Base-by-base conservation (phyloP, 73 alveolate genomes). In the Paramecium sexaurelia region DNA sequence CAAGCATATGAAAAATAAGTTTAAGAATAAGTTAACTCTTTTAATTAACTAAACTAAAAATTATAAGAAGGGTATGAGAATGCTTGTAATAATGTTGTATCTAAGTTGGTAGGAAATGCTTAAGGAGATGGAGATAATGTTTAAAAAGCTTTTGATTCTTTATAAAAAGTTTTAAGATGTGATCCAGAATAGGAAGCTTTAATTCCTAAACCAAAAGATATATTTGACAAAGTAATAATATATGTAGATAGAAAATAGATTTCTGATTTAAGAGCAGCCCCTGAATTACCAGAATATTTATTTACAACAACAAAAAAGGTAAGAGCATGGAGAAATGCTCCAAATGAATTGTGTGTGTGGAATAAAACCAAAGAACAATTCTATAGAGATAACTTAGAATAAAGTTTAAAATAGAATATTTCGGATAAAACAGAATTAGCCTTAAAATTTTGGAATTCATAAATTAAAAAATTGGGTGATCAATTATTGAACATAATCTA, bases 321-420 rank as follows among this genome's bases (percentile, higher is more conserved):
- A 7, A 71, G 86, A 71, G 86, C 86, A 32, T 71, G 86, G 86
- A 71, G 36, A 71, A 40, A 71, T 35, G 86, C 86, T n/a, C 86
- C 86, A 32, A 10, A 32, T 2, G 55, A 32, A 36, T 37, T 71
- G 9, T 71, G 86, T 37, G 55, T 35, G 0, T 71, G 86, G 86
- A 71, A 71, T 36, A 71, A 71, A 35, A 71, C 86, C 0, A 71
- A 71, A 71, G 86, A 71, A 9, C 0, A 35, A 71, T 71, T 71
- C 37, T 71, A 71, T 36, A 71, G 56, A 35, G 55, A 36, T 33
- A 37, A 13, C 3, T 71, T 71, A 20, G 86, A 71, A 35, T 35
- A 71, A n/a, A 36, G 35, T 27, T 36, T 71, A 10, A 71, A 71
- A 15, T 32, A 32, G 17, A 4, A 36, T 35, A 15, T 11, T 35